A percentile compares a stretch with the other conserved stretches of the same genome.
Evolutionary conservation across 495 filamentous ascomycete species (phyloP).

Genomic region (Neurospora intermedia): DNA sequence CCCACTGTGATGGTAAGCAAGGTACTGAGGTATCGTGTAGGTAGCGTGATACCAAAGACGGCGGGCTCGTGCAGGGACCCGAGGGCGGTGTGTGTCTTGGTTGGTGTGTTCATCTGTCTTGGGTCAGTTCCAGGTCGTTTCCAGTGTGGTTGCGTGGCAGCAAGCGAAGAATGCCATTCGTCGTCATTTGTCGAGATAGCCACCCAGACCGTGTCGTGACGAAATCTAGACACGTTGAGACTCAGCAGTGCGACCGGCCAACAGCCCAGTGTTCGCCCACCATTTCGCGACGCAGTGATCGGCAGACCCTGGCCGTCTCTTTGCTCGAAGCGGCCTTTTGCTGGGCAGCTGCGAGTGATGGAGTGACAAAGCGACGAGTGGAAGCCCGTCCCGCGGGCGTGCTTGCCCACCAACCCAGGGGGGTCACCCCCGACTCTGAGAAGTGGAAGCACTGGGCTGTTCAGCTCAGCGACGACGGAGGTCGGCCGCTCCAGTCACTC

Average conservation of each 20-base stretch:
- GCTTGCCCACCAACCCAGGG: neutral
- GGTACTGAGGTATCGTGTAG: neutral
- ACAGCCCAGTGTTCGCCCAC: slow-evolving; percentile 15
- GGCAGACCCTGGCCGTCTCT: slow-evolving; percentile 6
- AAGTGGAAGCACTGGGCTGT: neutral
- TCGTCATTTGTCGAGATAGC: slow-evolving; percentile 11
- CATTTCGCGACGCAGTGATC: slow-evolving; percentile 10
- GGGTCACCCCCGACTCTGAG: neutral
- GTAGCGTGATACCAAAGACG: neutral
- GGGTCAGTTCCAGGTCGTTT: neutral
- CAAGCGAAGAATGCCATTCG: slow-evolving; percentile 16
- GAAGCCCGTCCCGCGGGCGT: neutral
- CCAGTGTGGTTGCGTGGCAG: slow-evolving; percentile 12
- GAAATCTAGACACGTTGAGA: slow-evolving; percentile 4
- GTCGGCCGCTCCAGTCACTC: neutral
- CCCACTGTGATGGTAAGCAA: neutral
- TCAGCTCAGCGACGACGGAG: neutral
- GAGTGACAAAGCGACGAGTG: neutral
- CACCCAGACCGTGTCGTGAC: slow-evolving; percentile 11
- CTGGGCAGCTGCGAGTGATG: neutral
- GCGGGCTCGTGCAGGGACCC: neutral
- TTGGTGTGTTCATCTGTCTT: neutral
- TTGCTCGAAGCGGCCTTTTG: neutral
- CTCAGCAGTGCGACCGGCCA: neutral
- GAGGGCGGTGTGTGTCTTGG: neutral